Evolutionary conservation across 768 basidiomycete genomes (phyloP), one percentile per base, ranked within the genome.

Genomic region (Termitomyces sp.): DNA sequence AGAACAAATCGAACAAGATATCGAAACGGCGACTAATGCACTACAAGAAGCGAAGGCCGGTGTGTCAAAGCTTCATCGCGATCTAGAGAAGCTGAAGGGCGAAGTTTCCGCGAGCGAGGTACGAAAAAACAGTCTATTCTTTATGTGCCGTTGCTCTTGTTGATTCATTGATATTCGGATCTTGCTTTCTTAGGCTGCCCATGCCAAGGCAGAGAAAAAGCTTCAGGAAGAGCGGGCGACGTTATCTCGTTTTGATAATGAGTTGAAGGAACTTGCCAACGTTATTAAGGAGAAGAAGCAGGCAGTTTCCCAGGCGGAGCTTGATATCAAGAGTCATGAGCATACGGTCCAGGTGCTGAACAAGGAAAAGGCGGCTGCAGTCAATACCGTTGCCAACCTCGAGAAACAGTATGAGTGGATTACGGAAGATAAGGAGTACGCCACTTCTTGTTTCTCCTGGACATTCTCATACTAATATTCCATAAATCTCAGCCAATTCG

Each of bases 391-490:
- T 30, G 70, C 79, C 28, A 82, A 79, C 50, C 78, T 96, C n/a
- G 94, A 97, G 75, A 85, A 87, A 67, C 82, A 87, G 68, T 82
- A 89, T 65, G 81, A 87, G 0, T 98, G 97, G 97, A 98, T 99
- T 61, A 70, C 70, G 5, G 86, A 95, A 61, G 95, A 99, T 70
- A 82, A 86, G 64, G 81, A 87, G 95, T 97, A 67, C 68, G 93
- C 81, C 2, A 12, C 18, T 16, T 48, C 26, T 16, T 48, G 5
- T 14, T 7, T 26, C 26, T 23, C 13, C 16, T 18, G 9, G n/a
- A 43, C n/a, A 35, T 13, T 26, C 23, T n/a, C 7, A 16, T 8
- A 6, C n/a, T 44, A 36, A 43, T 35, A 53, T 10, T 35, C 2
- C 57, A 46, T 14, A 56, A 50, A 51, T 12, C 41, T 44, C 68